Base-by-base conservation (phyloP, 1,284 basidiomycete species). In the Agroathelia rolfsii region DNA sequence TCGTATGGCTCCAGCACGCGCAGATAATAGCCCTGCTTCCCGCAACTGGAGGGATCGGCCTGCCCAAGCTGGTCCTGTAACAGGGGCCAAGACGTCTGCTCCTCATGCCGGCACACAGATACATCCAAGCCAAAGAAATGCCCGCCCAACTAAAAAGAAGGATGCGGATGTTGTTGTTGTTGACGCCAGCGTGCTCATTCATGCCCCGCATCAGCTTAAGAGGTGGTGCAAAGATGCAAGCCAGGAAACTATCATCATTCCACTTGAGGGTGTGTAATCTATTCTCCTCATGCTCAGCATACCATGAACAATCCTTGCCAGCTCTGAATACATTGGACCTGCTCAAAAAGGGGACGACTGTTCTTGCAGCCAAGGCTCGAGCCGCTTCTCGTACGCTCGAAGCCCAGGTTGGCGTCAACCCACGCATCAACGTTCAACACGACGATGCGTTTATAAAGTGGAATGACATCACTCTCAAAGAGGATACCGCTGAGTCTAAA, bases 281-380 rank as follows among this genome's bases (percentile, higher is more conserved):
- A 25, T 31, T 15, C 14, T 25, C 18, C 24, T 30, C 23, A 30
- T 25, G n/a, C 28, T 28, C 26, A 19, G 5, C 23, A 31, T 30
- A 30, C 40, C 36, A 13, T 34, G 27, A 26, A 35, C 19, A 32
- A 18, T 32, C 27, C 34, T 20, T 35, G 19, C 12, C 49, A 90
- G 89, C 83, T 4, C 68, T 94, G 19, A 89, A 88, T 49, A 94
- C 89, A 0, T 72, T 95, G n/a, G 90, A 95, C 52, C 62, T 93
- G 4, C 72, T 94, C 45, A 95, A 95, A 67, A 94, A 93, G 53
- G 89, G 89, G 2, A 76, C 76, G 0, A 79, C 68, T 20, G 58
- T 72, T 0, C 68, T 88, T 13, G 87, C 88, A 0, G 74, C 83
- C 44, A 77, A 81, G 10, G 89, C 89, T 3, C 76, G 85, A 23